Conservation (phyloP, 306 rosid genomes). For the Lathyrus aphaca region DNA sequence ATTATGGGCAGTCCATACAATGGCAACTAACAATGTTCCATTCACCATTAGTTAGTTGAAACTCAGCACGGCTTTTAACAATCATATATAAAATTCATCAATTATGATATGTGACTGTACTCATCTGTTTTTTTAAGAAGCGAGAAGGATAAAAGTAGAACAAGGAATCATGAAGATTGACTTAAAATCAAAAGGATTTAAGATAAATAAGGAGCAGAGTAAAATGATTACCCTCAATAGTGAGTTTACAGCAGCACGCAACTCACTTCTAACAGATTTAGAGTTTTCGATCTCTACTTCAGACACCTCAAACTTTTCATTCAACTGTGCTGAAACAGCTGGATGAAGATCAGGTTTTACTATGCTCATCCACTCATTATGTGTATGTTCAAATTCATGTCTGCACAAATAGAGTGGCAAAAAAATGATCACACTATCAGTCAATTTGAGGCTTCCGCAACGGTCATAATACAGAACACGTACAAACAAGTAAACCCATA, state of each 20-base stretch:
- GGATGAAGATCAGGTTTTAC: constrained; percentile 78
- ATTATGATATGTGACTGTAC: neutral
- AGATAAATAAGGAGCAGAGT: neutral
- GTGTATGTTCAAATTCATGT: constrained; percentile 67
- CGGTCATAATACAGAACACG: constrained; percentile 24
- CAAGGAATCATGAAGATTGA: neutral
- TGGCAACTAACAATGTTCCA: constrained; percentile 16
- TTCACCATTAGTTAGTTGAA: constrained; percentile 1
- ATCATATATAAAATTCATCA: constrained; percentile 16
- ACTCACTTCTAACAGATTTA: constrained; percentile 71
- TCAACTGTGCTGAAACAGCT: constrained; percentile 55
- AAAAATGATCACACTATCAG: constrained; percentile 9
- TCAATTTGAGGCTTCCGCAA: constrained; percentile 2
- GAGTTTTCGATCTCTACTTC: constrained; percentile 62
- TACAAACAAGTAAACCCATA: constrained; percentile 15
- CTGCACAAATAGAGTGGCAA: constrained; percentile 51
- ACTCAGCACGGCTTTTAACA: constrained; percentile 10
- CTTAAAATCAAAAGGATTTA: constrained; percentile 22
- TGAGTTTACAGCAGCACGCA: constrained; percentile 65
- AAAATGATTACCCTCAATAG: constrained; percentile 74
- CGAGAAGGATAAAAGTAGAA: neutral
- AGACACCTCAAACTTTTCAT: constrained; percentile 52
- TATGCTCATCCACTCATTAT: constrained; percentile 70
- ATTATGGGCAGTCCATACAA: neutral
- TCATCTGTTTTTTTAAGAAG: neutral